A percentile compares a stretch with the other conserved stretches of the same genome.
These are phyloP conservation scores for Podospora didyma DNA, from an alignment of 495 filamentous ascomycete genomes.

Conservation along the genomic window DNA sequence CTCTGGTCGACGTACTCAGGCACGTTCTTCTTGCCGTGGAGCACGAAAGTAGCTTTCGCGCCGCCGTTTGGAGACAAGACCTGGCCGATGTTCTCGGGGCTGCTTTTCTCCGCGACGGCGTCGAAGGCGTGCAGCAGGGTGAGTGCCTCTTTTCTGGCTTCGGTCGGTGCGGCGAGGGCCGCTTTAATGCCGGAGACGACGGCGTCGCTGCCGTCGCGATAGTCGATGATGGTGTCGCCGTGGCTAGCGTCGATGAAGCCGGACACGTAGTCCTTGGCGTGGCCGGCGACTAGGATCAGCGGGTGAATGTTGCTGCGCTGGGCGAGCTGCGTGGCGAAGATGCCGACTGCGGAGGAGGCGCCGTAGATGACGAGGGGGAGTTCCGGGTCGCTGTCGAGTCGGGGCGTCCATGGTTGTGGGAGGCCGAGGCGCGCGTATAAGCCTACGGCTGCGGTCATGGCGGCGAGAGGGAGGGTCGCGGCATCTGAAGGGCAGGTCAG, in stretches of 20 bases:
- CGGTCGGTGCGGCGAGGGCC: conserved; percentile 31
- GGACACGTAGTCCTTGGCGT: conserved; percentile 52
- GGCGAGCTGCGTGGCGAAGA: conserved; percentile 66
- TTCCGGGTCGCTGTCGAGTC: conserved; percentile 22
- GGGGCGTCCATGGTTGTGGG: conserved; percentile 59
- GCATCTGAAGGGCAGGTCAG: conserved; percentile 44
- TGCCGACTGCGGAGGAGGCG: conserved; percentile 61
- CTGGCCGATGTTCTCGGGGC: conserved; percentile 38
- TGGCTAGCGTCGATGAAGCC: conserved; percentile 56
- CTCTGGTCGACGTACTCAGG: conserved; percentile 32
- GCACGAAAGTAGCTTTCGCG: conserved; percentile 53
- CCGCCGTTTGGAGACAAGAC: conserved; percentile 35
- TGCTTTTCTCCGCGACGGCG: conserved; percentile 54
- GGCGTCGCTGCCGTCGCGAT: conserved; percentile 56
- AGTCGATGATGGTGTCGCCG: conserved; percentile 70
- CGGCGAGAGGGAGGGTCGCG: conserved; percentile 67
- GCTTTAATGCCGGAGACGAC: conserved; percentile 49
- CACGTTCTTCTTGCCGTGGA: conserved; percentile 35
- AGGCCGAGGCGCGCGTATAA: conserved; percentile 57
- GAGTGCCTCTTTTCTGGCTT: background rate
- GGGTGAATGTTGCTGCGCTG: conserved; percentile 67
- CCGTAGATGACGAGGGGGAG: conserved; percentile 60
- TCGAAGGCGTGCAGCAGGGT: conserved; percentile 51
- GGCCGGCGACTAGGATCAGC: conserved; percentile 65
- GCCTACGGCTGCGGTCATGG: conserved; percentile 67